phyloP scores from a whole-genome alignment of 2,329 filamentous ascomycete genomes.

The Xylariaceae sp. region DNA sequence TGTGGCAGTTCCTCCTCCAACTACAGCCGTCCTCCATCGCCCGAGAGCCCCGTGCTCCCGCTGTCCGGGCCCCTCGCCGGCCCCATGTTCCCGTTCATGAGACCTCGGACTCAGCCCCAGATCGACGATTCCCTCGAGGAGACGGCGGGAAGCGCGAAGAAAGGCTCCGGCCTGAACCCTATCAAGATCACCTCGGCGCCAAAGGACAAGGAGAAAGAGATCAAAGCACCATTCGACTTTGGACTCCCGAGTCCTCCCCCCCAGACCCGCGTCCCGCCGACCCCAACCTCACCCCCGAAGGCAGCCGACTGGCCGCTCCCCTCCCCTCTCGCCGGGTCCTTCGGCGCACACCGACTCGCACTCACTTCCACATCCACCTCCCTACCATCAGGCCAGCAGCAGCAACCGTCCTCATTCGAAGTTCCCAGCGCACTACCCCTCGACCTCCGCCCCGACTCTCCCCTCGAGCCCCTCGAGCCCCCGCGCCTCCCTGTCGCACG shows the following conservation, averaged over 20 bases:
- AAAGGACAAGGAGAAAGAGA: too few relatives aligned
- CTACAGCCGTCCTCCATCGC: conserved; percentile 1
- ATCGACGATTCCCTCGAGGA: conserved; percentile 5
- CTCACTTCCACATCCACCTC: conserved; percentile 4
- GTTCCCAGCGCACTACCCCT: too few relatives aligned
- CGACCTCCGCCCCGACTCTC: neutral
- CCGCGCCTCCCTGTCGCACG: conserved; percentile 11
- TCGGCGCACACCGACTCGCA: conserved; percentile 9
- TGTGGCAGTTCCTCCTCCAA: conserved; percentile 1
- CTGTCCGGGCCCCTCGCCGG: conserved; percentile 22
- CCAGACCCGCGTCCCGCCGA: neutral
- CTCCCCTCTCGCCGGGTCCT: conserved; percentile 3
- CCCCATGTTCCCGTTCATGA: conserved; percentile 15
- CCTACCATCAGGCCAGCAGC: too few relatives aligned
- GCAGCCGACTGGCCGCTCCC: conserved; percentile 10
- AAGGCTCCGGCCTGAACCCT: too few relatives aligned
- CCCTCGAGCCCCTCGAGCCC: conserved; percentile 3
- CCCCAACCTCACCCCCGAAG: conserved; percentile 7
- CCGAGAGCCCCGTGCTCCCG: conserved; percentile 23
- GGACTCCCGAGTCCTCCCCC: too few relatives aligned
- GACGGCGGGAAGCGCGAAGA: conserved; percentile 2
- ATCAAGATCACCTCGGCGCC: too few relatives aligned
- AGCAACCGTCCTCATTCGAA: too few relatives aligned
- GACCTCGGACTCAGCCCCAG: conserved; percentile 6
- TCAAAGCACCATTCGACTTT: too few relatives aligned